Conservation (phyloP, 2,329 filamentous ascomycete genomes). For the Fusarium sp. region DNA sequence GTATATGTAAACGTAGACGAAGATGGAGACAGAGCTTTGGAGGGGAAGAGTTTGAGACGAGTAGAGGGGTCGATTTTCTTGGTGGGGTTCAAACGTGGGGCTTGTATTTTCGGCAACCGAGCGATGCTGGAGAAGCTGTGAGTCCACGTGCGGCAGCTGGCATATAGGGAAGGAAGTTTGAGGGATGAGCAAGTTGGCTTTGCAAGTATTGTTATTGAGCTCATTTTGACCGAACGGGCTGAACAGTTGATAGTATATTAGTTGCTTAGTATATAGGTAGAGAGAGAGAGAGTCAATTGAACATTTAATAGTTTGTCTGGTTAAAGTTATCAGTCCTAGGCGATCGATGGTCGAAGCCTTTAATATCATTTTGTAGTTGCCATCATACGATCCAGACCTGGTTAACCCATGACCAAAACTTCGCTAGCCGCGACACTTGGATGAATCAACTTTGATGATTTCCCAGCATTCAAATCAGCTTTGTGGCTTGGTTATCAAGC, state of each 20-base stretch:
- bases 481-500: not conserved
- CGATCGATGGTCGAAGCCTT: not conserved
- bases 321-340: conserved; percentile 2
- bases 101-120: conserved; percentile 38
- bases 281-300: no score
- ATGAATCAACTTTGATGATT: no score
- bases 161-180: conserved; percentile 19
- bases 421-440: not conserved
- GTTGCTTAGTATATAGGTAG: no score
- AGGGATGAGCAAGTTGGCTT: conserved; percentile 14
- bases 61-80: conserved; percentile 41
- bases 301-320: not conserved
- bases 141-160: conserved; percentile 37
- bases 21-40: conserved; percentile 25
- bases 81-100: conserved; percentile 41
- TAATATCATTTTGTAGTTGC: conserved; percentile 2
- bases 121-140: conserved; percentile 35
- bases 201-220: conserved; percentile 16
- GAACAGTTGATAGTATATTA: no score
- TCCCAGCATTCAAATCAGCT: not conserved
- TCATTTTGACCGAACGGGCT: no score
- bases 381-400: conserved; percentile 27
- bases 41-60: conserved; percentile 43
- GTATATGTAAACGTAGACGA: conserved; percentile 16
- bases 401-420: conserved; percentile 2